These are phyloP conservation scores for Metarhizium rileyi DNA, from an alignment of 2,329 filamentous ascomycete genomes.

Conservation along the genomic window DNA sequence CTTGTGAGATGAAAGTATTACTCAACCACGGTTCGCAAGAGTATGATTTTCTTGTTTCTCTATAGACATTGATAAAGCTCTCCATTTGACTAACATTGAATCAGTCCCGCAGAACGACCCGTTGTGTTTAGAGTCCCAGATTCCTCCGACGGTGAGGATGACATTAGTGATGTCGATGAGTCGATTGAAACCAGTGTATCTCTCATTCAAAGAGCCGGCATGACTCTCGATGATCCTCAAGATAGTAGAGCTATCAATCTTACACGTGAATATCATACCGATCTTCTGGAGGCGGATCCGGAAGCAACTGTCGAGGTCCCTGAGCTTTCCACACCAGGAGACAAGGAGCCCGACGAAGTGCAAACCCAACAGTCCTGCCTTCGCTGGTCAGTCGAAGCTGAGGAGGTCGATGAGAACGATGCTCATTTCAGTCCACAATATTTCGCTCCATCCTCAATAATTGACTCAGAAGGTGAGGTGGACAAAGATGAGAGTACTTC, in stretches of 20 bases:
- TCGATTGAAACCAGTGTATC: slow-evolving; percentile 16
- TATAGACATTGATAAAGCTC: neutral
- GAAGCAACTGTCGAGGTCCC: neutral
- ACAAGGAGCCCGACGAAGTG: neutral
- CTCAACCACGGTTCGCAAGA: slow-evolving; percentile 18
- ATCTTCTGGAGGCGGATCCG: neutral
- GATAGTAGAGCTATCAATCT: slow-evolving; percentile 12
- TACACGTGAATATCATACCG: slow-evolving; percentile 6
- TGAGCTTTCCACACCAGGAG: neutral
- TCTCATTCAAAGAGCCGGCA: slow-evolving; percentile 19
- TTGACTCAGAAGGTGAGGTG: neutral
- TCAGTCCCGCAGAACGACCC: slow-evolving; percentile 17
- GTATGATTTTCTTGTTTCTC: slow-evolving; percentile 10
- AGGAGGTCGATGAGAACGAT: neutral
- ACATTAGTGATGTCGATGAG: slow-evolving; percentile 17
- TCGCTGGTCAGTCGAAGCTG: neutral
- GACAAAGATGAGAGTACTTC: neutral
- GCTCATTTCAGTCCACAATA: neutral
- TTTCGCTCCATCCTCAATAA: neutral
- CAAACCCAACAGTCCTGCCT: neutral
- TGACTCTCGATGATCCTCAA: slow-evolving; percentile 8
- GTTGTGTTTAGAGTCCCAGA: slow-evolving; percentile 33
- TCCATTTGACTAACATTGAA: neutral
- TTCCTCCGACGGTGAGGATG: slow-evolving; percentile 25
- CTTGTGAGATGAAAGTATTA: slow-evolving; percentile 26